These are phyloP conservation scores for Sarcocystis neurona DNA, from an alignment of 169 alveolate species.

Conservation along the genomic window DNA sequence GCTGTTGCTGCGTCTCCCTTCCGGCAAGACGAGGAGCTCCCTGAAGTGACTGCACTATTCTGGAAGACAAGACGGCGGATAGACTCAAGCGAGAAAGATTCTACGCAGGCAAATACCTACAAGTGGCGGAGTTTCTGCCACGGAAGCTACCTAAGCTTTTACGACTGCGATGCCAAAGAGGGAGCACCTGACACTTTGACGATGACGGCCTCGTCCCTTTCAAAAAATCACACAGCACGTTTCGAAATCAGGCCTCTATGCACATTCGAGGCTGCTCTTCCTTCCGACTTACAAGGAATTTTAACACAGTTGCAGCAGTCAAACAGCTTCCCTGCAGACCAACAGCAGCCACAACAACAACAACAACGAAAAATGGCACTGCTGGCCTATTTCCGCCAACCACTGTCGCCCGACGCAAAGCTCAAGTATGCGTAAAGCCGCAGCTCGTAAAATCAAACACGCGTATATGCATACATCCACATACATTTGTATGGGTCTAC, in stretches of 20 bases:
- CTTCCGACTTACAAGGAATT: background rate
- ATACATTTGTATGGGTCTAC: too few relatives aligned
- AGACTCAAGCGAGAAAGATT: too few relatives aligned
- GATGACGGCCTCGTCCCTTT: background rate
- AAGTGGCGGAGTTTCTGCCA: conserved; percentile 10
- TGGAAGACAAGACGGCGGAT: background rate
- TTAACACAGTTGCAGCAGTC: background rate
- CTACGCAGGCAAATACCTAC: too few relatives aligned
- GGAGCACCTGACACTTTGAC: background rate
- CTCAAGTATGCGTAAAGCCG: too few relatives aligned
- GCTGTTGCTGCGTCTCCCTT: too few relatives aligned
- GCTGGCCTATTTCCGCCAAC: too few relatives aligned
- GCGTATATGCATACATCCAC: too few relatives aligned
- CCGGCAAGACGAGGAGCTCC: background rate
- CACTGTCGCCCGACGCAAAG: too few relatives aligned
- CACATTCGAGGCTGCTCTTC: conserved; percentile 26
- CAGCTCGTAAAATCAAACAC: too few relatives aligned
- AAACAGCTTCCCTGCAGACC: background rate
- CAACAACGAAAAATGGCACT: too few relatives aligned
- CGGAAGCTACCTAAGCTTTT: background rate
- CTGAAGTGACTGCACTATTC: background rate
- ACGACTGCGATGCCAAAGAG: background rate
- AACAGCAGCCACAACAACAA: too few relatives aligned
- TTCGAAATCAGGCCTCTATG: background rate
- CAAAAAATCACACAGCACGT: too few relatives aligned